These are phyloP conservation scores for Eucalyptus fibrosa DNA, from an alignment of 345 rosid species.

Conservation along the genomic window DNA sequence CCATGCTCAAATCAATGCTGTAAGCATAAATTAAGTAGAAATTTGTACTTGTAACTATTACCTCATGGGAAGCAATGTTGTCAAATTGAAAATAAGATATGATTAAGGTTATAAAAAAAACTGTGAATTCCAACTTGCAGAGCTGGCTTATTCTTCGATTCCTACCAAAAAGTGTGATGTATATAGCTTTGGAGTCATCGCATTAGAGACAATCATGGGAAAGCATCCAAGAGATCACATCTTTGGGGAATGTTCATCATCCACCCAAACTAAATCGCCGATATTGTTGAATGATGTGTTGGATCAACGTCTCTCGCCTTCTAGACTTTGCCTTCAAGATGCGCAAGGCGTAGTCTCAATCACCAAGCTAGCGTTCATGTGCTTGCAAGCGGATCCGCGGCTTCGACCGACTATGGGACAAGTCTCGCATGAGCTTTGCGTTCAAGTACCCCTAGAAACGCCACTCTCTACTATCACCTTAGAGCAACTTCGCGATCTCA, in stretches of 20 bases:
- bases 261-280: too few species aligned
- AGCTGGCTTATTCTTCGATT: not conserved
- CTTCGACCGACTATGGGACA: not conserved
- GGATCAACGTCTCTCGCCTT: not conserved
- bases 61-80: not conserved
- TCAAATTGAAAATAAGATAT: not conserved
- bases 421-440: not conserved
- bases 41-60: not conserved
- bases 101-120: not conserved
- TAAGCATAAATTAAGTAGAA: not conserved
- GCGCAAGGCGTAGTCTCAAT: not conserved
- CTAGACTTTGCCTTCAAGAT: not conserved
- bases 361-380: not conserved
- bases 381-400: not conserved
- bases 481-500: not conserved
- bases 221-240: too few species aligned
- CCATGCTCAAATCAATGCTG: not conserved
- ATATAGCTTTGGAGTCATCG: too few species aligned
- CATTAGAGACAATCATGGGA: too few species aligned
- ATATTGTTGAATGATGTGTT: not conserved
- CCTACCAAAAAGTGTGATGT: too few species aligned
- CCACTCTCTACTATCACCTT: not conserved
- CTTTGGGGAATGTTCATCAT: too few species aligned
- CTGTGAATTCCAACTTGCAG: accelerated
- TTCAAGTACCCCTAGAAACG: not conserved